A percentile compares a stretch with the other conserved stretches of the same genome.
Evolutionary conservation across 1,284 basidiomycete genomes (phyloP).

Genomic region (Cryptococcus deneoformans): DNA sequence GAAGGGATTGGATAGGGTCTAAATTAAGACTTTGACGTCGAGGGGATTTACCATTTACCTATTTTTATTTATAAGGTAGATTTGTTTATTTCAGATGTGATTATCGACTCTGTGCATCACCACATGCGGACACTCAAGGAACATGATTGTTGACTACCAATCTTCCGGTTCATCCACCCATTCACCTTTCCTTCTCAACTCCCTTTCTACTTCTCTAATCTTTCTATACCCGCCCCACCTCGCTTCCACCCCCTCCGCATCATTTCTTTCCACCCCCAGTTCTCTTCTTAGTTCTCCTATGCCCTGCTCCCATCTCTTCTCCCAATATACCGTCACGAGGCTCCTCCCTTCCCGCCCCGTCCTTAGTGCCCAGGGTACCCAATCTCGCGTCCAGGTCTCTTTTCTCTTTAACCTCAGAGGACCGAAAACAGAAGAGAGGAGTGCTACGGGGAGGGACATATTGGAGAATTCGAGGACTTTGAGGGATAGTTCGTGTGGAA

Average conservation of each 20-base stretch:
- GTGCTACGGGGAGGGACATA: slow-evolving; percentile 84
- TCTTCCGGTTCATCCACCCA: slow-evolving; percentile 50
- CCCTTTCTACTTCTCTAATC: slow-evolving; percentile 46
- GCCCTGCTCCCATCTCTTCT: slow-evolving; percentile 85
- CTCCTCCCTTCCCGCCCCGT: slow-evolving; percentile 62
- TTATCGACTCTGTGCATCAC: too few species aligned
- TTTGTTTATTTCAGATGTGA: too few species aligned
- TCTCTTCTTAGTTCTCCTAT: slow-evolving; percentile 30
- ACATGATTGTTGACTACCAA: slow-evolving; percentile 26
- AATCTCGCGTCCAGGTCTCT: slow-evolving; percentile 55
- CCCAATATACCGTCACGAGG: slow-evolving; percentile 93
- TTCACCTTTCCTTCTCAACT: slow-evolving; percentile 42
- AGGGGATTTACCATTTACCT: too few species aligned
- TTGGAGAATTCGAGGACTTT: slow-evolving; percentile 96
- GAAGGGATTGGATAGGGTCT: too few species aligned
- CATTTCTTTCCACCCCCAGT: slow-evolving; percentile 32
- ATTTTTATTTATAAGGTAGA: too few species aligned
- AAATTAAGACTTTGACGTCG: too few species aligned
- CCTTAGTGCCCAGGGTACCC: slow-evolving; percentile 84
- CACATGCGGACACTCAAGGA: too few species aligned
- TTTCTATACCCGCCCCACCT: slow-evolving; percentile 50
- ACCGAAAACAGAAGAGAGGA: slow-evolving; percentile 69
- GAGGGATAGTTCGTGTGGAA: slow-evolving; percentile 90
- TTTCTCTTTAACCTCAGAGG: slow-evolving; percentile 49
- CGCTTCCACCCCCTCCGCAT: slow-evolving; percentile 30